Evolutionary conservation across 495 filamentous ascomycete genomes (phyloP).

Genomic region (Aspergillus funiculosus): DNA sequence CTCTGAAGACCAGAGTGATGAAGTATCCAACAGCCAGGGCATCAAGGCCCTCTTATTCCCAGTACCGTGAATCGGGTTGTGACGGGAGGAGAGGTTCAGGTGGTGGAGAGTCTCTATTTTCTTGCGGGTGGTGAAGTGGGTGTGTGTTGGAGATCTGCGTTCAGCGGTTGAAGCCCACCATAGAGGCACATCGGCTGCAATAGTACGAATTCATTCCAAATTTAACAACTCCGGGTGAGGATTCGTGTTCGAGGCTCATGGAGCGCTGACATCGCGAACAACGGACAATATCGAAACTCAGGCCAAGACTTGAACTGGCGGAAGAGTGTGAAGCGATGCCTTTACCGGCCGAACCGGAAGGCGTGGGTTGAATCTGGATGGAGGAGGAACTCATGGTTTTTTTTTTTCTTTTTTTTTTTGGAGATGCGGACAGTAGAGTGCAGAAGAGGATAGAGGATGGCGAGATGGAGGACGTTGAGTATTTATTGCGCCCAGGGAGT

Average conservation of each 20-base stretch:
- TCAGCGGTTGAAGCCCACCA: conserved; percentile 66
- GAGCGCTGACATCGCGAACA: conserved; percentile 48
- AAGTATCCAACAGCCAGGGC: neutral
- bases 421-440: conserved; percentile 6
- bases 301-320: conserved; percentile 18
- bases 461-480: neutral
- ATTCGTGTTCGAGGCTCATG: conserved; percentile 36
- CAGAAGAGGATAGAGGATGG: conserved; percentile 2
- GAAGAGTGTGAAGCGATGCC: conserved; percentile 14
- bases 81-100: neutral
- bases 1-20: too few relatives aligned
- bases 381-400: conserved; percentile 36
- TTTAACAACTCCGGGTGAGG: conserved; percentile 54
- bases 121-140: neutral
- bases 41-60: neutral
- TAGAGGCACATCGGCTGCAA: conserved; percentile 65
- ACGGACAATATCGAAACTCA: conserved; percentile 38
- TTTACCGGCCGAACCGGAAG: conserved; percentile 19
- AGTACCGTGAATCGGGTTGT: neutral
- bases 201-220: conserved; percentile 78
- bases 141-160: neutral
- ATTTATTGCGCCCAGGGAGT: too few relatives aligned
- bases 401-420: too few relatives aligned
- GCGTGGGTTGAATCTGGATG: conserved; percentile 33
- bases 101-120: neutral